Evolutionary conservation across 805 yeast genomes (phyloP).

Genomic region (Lipomyces yamadae): DNA sequence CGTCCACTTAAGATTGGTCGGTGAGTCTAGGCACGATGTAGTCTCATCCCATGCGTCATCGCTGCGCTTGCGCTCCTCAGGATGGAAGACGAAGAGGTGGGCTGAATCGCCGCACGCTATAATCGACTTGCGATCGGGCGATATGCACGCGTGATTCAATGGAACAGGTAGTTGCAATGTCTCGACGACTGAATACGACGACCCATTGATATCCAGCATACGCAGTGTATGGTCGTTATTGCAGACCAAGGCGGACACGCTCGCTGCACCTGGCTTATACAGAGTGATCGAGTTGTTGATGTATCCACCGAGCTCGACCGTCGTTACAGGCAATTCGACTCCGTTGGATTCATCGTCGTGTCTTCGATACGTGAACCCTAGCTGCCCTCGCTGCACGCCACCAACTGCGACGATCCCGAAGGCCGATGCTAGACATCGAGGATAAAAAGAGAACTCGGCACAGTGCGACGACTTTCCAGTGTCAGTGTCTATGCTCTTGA

Average conservation of each 20-base stretch:
- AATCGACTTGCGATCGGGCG: slow-evolving; percentile 64
- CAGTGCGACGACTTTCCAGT: slow-evolving; percentile 49
- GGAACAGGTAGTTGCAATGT: slow-evolving; percentile 63
- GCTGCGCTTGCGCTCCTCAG: slow-evolving; percentile 44
- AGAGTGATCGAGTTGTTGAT: slow-evolving; percentile 75
- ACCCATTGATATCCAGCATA: slow-evolving; percentile 59
- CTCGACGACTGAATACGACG: slow-evolving; percentile 52
- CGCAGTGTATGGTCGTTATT: slow-evolving; percentile 82
- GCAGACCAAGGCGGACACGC: slow-evolving; percentile 66
- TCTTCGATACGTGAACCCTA: slow-evolving; percentile 59
- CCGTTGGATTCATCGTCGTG: slow-evolving; percentile 23
- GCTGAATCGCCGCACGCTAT: slow-evolving; percentile 80
- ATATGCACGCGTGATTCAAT: slow-evolving; percentile 72
- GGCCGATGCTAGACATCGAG: slow-evolving; percentile 68
- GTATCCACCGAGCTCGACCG: slow-evolving; percentile 72
- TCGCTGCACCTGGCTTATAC: slow-evolving; percentile 45
- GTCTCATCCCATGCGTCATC: neutral
- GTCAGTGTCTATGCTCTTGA: slow-evolving; percentile 53
- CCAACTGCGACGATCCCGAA: slow-evolving; percentile 61
- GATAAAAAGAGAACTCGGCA: slow-evolving; percentile 63
- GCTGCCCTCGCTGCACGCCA: slow-evolving; percentile 67
- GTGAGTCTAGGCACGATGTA: neutral
- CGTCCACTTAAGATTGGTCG: slow-evolving; percentile 41
- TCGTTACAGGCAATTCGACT: slow-evolving; percentile 41
- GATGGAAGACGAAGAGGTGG: slow-evolving; percentile 59